Base-by-base conservation (phyloP, 2,329 filamentous ascomycete genomes). In the Claviceps sp. region DNA sequence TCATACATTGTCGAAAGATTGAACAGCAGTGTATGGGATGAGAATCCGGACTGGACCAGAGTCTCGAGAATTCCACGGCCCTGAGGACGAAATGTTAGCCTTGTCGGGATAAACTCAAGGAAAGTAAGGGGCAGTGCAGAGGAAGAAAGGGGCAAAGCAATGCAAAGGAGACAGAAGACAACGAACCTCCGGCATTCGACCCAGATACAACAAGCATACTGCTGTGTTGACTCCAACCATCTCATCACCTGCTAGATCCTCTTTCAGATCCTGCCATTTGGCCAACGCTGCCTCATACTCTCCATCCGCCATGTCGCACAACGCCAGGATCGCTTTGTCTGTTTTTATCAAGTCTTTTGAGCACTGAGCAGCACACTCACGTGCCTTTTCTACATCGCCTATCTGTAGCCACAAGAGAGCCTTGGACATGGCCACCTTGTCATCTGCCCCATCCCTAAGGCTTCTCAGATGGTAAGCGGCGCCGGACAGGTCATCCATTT, bases 1-100 rank as follows among this genome's bases (percentile, higher is more conserved):
- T 97, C 93, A 64, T 95, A 97, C 60, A 95, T 80, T 0, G 91
- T 97, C 11, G 84, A 82, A 13, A 98, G 68, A 64, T 97, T 97
- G 69, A 96, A 95, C 0, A 94, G 78, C 2, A 95, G 70, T 0
- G 86, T 86, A 56, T 86, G 83, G 53, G 91, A 96, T 0, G 81
- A 78, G 42, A 79, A 72, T 1, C 82, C 79, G 0, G 72, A 65
- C 3, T 79, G 73, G 0, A 89, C 72, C 11, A 94, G 69, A 0
- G 70, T 67, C 60, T 91, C 84, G 3, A 96, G 71, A 1, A 86
- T 67, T 13, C 72, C 67, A 14, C 80, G 79, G 1, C 87, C 85
- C 75, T 87, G 14, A 34, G 30, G 9, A 1, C 2, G 7, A 5
- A 11, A 46, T 18, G 5, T 47, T 14, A 47, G 46, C 16, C 6